Conservation (phyloP, 1,139 yeast genomes). For the Scheffersomyces parashehatae region DNA sequence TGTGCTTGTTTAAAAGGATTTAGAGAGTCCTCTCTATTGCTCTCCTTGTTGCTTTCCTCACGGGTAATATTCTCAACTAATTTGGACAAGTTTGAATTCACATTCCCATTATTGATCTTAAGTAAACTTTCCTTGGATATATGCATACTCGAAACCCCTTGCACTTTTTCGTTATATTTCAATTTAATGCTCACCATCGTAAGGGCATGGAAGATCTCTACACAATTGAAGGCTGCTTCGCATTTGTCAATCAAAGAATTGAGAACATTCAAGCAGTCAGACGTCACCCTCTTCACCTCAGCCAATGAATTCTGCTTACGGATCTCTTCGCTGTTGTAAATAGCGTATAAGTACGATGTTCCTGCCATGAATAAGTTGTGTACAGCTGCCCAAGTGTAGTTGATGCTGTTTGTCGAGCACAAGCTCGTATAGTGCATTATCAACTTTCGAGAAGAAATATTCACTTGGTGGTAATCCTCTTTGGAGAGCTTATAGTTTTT, state of each 20-base stretch:
- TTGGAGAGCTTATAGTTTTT: slow-evolving; percentile 55
- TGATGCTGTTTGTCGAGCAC: slow-evolving; percentile 56
- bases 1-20: slow-evolving; percentile 8
- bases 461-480: slow-evolving; percentile 57
- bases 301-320: slow-evolving; percentile 47
- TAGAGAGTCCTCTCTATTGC: slow-evolving; percentile 1
- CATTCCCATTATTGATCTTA: slow-evolving; percentile 32
- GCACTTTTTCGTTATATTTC: slow-evolving; percentile 48
- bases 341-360: slow-evolving; percentile 74
- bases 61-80: slow-evolving; percentile 33
- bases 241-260: slow-evolving; percentile 66
- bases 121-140: slow-evolving; percentile 17
- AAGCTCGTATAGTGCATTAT: slow-evolving; percentile 63
- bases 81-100: slow-evolving; percentile 40
- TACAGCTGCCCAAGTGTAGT: slow-evolving; percentile 93
- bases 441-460: slow-evolving; percentile 65
- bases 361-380: slow-evolving; percentile 90
- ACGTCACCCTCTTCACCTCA: slow-evolving; percentile 56
- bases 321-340: slow-evolving; percentile 64
- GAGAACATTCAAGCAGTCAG: slow-evolving; percentile 61
- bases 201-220: slow-evolving; percentile 69
- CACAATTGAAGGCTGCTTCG: slow-evolving; percentile 75
- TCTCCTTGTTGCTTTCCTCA: slow-evolving; percentile 6
- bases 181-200: slow-evolving; percentile 71
- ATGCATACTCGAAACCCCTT: slow-evolving; percentile 18